Percentiles rank a stretch among this genome's conserved stretches.
Evolutionary conservation across 345 rosid genomes (phyloP).

Genomic region (Erodium maritimum): DNA sequence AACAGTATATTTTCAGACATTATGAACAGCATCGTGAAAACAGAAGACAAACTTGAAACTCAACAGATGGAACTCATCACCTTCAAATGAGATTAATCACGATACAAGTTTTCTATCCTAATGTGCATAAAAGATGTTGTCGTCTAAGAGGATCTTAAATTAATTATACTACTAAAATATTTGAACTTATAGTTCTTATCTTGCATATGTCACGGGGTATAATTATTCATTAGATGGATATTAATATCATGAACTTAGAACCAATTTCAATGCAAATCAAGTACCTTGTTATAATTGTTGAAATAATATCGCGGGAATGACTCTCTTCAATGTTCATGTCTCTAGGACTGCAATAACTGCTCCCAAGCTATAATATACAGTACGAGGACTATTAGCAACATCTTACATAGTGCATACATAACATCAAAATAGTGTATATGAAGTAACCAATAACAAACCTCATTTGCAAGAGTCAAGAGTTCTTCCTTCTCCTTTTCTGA

Average conservation of each 20-base stretch:
- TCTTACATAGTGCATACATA: constrained; percentile 3
- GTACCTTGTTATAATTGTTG: constrained; percentile 51
- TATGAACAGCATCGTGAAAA: too few relatives aligned
- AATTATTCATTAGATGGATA: background rate
- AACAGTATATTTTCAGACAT: too few relatives aligned
- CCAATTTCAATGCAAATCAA: background rate
- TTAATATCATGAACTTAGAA: background rate
- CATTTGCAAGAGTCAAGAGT: constrained; percentile 43
- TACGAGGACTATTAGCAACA: constrained; percentile 12
- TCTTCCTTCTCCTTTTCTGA: constrained; percentile 43
- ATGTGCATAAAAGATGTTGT: background rate
- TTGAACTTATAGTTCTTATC: background rate
- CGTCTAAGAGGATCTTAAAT: too few relatives aligned
- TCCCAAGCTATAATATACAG: constrained; percentile 38
- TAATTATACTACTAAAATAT: too few relatives aligned
- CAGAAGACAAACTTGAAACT: too few relatives aligned
- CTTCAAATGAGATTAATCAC: too few relatives aligned
- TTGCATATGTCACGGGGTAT: background rate
- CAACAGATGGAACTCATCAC: too few relatives aligned
- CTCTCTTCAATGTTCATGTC: constrained; percentile 13
- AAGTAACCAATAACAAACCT: constrained; percentile 28
- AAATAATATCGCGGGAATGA: constrained; percentile 21
- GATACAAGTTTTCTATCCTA: background rate
- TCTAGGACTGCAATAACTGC: constrained; percentile 38
- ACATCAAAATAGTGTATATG: background rate